Base-by-base conservation (phyloP, 495 filamentous ascomycete species). In the Podospora anserina region DNA sequence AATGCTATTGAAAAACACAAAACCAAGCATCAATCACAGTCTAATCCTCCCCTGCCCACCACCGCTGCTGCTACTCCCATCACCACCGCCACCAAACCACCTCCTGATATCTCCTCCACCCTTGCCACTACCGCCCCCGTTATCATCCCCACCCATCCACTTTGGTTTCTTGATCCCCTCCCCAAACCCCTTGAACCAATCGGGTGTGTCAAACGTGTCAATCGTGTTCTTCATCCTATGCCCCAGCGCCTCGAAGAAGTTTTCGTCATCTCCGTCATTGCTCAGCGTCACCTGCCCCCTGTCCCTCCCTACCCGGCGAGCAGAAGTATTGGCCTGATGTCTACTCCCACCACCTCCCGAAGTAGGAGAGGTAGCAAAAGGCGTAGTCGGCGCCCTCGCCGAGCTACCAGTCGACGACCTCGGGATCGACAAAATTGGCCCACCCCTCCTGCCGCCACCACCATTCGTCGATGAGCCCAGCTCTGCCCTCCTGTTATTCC, bases 221-320 rank as follows among this genome's bases (percentile, higher is more conserved):
- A 98, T 86, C 2, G 95, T 97, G 75, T 99, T 99, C 73, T 85
- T 88, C 64, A 99, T 88, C 53, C 95, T 84, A 74, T 96, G 92
- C 0, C 90, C 88, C 65, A 97, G 89, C 20, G 87, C 89, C 66
- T 90, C 86, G 72, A 97, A 93, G 76, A 96, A 92, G 57, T 87
- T 89, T 69, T 91, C 89, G 20, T 95, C 91, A 32, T 92, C 90
- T 3, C 85, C 84, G 64, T 88, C 87, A 3, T 80, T 78, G 69
- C 76, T 55, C 59, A 69, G 20, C 32, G 15, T 53, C 18, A 34
- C 65, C n/a, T 55, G 39, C 57, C 61, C 20, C 75, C 65, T 56
- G 7, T 27, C 60, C 5, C 55, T 58, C 5, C 55, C 55, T 4
- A 58, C 55, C 23, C 55, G n/a, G 6, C 55, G 55, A 58, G 55